Conservation (phyloP, 2,329 filamentous ascomycete species). For the Eutypella sp. region DNA sequence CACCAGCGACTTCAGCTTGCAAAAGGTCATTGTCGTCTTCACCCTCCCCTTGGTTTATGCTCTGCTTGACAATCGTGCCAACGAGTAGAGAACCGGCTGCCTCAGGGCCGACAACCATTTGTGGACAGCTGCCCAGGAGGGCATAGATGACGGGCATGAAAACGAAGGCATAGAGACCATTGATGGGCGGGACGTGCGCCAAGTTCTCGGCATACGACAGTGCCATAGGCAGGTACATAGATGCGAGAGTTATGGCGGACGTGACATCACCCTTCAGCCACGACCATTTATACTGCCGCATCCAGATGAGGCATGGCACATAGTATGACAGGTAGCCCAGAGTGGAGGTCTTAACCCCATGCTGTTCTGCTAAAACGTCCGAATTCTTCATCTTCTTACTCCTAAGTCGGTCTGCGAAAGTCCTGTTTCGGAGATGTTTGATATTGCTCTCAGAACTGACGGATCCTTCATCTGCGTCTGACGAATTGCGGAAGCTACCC, state of each 20-base stretch:
- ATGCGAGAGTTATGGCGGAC: constrained; percentile 91
- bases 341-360: constrained; percentile 68
- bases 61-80: constrained; percentile 77
- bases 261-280: constrained; percentile 84
- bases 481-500: constrained; percentile 24
- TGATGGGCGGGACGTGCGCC: constrained; percentile 86
- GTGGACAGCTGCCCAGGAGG: constrained; percentile 82
- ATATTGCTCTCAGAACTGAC: constrained; percentile 32
- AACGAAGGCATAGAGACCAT: constrained; percentile 90
- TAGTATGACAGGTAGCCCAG: constrained; percentile 93
- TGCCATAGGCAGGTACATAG: constrained; percentile 96
- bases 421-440: constrained; percentile 38
- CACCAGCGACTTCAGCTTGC: constrained; percentile 80
- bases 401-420: constrained; percentile 47
- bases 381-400: constrained; percentile 70
- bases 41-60: constrained; percentile 63
- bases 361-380: constrained; percentile 62
- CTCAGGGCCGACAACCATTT: constrained; percentile 92
- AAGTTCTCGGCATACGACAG: constrained; percentile 90
- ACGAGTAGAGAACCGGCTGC: constrained; percentile 88
- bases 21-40: constrained; percentile 58
- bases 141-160: constrained; percentile 91
- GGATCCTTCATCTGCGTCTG: constrained; percentile 14
- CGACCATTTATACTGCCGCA: constrained; percentile 75
- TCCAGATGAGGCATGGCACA: constrained; percentile 85